Conservation (phyloP, 345 rosid genomes). For the Moricandia moricandioides region DNA sequence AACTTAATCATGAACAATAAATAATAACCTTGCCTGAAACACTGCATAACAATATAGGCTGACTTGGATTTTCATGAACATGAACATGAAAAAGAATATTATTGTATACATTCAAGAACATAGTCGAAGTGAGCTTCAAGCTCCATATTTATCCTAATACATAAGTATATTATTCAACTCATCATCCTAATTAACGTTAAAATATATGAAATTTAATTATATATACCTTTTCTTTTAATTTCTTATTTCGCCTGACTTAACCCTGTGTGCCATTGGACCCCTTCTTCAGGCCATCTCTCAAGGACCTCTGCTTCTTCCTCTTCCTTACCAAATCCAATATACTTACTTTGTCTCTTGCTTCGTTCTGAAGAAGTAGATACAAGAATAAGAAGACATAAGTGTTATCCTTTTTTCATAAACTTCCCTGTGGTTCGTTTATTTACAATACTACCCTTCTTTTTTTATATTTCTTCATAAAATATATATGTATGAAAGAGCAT, state of each 20-base stretch:
- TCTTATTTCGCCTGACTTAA: constrained; percentile 34
- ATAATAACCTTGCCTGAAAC: not conserved
- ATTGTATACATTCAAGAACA: constrained; percentile 16
- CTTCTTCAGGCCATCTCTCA: constrained; percentile 32
- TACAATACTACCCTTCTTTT: constrained; percentile 21
- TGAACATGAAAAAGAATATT: constrained; percentile 14
- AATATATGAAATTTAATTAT: not conserved
- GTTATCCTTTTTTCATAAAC: constrained; percentile 6
- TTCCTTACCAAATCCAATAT: constrained; percentile 13
- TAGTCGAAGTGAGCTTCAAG: constrained; percentile 8
- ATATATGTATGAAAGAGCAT: not conserved
- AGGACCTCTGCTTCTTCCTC: constrained; percentile 19
- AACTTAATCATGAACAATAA: not conserved
- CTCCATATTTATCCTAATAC: constrained; percentile 9
- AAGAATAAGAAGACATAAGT: constrained; percentile 26
- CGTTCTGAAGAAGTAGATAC: constrained; percentile 19
- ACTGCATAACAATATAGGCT: not conserved
- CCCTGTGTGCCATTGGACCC: constrained; percentile 39
- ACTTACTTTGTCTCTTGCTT: constrained; percentile 22
- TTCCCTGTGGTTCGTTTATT: not conserved
- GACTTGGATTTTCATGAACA: not conserved
- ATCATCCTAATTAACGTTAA: constrained; percentile 5
- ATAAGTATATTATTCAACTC: constrained; percentile 1
- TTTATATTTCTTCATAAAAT: not conserved
- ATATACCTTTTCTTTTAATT: constrained; percentile 16